Conservation (phyloP, 305 asterid genomes). For the Coffea humblotiana region DNA sequence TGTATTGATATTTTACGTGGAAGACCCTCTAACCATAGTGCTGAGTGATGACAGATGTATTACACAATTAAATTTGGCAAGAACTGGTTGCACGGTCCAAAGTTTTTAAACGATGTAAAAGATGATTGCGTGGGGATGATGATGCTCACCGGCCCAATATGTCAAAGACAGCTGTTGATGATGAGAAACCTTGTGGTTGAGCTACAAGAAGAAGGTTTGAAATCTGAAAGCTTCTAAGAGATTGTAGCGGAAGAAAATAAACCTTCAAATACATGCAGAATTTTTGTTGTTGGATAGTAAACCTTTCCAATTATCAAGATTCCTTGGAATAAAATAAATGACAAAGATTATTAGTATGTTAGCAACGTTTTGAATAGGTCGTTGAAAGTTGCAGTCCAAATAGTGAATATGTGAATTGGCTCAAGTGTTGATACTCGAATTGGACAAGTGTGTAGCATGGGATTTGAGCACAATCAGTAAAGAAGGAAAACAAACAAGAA, state of each 20-base stretch:
- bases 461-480: too few relatives aligned
- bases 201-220: not conserved
- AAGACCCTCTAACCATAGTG: not conserved
- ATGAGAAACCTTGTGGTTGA: not conserved
- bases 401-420: not conserved
- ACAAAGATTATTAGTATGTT: not conserved
- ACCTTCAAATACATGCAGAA: not conserved
- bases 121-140: not conserved
- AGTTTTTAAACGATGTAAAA: not conserved
- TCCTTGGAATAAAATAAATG: not conserved
- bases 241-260: not conserved
- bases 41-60: not conserved
- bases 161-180: not conserved
- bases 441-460: too few relatives aligned
- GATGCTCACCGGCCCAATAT: not conserved
- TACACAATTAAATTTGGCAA: not conserved
- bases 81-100: not conserved
- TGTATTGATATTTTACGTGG: not conserved
- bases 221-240: too few relatives aligned
- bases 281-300: not conserved
- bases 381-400: not conserved
- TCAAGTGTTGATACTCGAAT: not conserved
- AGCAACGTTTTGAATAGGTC: not conserved
- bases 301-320: not conserved
- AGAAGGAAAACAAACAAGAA: too few relatives aligned